Evolutionary conservation across 2,329 filamentous ascomycete genomes (phyloP).

Genomic region (Claviceps maximensis): DNA sequence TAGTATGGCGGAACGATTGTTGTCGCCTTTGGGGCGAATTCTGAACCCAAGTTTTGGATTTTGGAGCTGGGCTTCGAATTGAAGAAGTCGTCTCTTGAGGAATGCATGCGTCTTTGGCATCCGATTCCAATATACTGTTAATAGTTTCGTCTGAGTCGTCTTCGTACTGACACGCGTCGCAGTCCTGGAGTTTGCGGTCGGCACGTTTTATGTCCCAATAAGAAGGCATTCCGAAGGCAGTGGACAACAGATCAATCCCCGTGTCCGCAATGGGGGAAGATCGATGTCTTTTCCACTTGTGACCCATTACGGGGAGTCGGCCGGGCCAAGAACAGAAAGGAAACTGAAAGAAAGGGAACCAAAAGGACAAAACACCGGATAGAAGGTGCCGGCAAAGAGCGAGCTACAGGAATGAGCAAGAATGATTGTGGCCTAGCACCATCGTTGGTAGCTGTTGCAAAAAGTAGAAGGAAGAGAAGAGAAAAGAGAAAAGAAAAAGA

Average conservation of each 20-base stretch:
- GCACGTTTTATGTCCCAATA: slow-evolving; percentile 6
- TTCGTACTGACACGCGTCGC: background rate
- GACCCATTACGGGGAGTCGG: slow-evolving; percentile 10
- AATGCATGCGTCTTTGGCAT: background rate
- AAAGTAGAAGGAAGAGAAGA: too few species aligned
- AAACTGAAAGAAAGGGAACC: background rate
- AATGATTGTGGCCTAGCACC: background rate
- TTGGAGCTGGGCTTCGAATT: background rate
- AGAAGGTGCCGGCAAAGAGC: background rate
- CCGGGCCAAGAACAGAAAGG: background rate
- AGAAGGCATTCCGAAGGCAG: slow-evolving; percentile 16
- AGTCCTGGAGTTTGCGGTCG: slow-evolving; percentile 1
- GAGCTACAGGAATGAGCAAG: background rate
- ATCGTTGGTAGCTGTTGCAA: background rate
- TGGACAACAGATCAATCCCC: slow-evolving; percentile 15
- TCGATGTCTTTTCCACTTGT: slow-evolving; percentile 2
- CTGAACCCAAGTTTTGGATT: background rate
- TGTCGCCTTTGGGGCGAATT: background rate
- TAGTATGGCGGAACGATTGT: background rate
- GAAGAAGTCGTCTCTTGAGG: background rate
- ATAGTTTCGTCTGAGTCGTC: background rate
- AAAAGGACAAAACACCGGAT: background rate
- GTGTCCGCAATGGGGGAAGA: background rate
- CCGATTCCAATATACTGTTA: background rate
- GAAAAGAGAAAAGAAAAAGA: too few species aligned